Percentiles rank a stretch among this genome's conserved stretches.
Conservation (phyloP, 225 moss, liverwort and hornwort species). For the Sphagnum contortum region DNA sequence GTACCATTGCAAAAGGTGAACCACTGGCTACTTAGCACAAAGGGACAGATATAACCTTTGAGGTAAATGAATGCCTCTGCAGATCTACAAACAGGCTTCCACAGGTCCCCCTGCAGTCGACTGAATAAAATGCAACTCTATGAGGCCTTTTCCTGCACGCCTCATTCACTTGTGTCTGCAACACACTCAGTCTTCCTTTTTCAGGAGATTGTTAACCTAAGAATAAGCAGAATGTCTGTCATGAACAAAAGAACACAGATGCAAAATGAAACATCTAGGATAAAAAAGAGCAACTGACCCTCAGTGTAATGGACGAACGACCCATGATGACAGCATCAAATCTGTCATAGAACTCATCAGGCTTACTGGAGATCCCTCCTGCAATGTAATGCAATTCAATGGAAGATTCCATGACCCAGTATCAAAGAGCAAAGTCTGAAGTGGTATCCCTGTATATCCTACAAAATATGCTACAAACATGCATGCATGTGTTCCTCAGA, state of each 20-base stretch:
- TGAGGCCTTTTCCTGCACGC: conserved; percentile 81
- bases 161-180: conserved; percentile 78
- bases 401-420: background rate
- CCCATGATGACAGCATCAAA: conserved; percentile 92
- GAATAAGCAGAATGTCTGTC: too few relatives aligned
- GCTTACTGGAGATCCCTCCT: conserved; percentile 71
- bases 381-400: conserved; percentile 11
- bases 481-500: too few relatives aligned
- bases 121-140: conserved; percentile 79
- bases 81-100: conserved; percentile 92
- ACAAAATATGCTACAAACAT: too few relatives aligned
- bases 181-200: conserved; percentile 3
- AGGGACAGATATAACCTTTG: conserved; percentile 39
- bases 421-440: background rate
- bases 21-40: too few relatives aligned
- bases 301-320: conserved; percentile 46
- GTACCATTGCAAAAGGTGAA: too few relatives aligned
- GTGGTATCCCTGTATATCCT: background rate
- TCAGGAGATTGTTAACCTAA: too few relatives aligned
- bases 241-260: background rate
- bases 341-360: conserved; percentile 56
- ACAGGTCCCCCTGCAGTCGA: conserved; percentile 68
- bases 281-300: conserved; percentile 23
- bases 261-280: background rate
- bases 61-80: conserved; percentile 55